Conservation (phyloP, 345 rosid genomes). For the Diplotaxis tenuifolia region DNA sequence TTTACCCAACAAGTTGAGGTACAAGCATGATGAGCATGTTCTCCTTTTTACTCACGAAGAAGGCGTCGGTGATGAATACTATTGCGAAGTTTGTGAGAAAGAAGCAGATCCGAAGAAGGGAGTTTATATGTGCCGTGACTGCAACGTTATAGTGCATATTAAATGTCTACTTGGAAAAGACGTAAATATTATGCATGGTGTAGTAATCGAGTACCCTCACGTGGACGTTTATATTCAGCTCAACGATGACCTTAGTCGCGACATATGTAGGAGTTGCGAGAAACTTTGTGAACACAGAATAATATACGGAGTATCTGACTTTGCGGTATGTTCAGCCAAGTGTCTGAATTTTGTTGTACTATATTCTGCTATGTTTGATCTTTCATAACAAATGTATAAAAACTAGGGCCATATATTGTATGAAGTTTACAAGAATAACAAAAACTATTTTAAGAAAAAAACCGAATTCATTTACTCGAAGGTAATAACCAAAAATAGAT, state of each 20-base stretch:
- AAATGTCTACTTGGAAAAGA: slow-evolving; percentile 1
- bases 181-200: neutral
- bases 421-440: neutral
- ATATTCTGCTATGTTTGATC: neutral
- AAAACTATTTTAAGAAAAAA: neutral
- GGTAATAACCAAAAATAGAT: neutral
- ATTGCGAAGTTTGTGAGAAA: neutral
- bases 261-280: neutral
- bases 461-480: neutral
- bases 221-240: neutral
- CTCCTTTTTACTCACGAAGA: neutral
- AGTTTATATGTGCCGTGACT: neutral
- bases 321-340: neutral
- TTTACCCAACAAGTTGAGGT: neutral
- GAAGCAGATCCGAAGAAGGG: neutral
- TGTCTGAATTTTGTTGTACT: neutral
- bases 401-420: neutral
- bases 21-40: slow-evolving; percentile 9
- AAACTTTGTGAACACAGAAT: neutral
- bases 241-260: neutral
- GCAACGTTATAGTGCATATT: neutral
- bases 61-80: neutral
- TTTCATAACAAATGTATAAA: neutral
- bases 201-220: neutral
- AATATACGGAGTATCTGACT: neutral